Evolutionary conservation across 1,139 yeast species (phyloP).

Genomic region (Debaryomyces robertsiae): DNA sequence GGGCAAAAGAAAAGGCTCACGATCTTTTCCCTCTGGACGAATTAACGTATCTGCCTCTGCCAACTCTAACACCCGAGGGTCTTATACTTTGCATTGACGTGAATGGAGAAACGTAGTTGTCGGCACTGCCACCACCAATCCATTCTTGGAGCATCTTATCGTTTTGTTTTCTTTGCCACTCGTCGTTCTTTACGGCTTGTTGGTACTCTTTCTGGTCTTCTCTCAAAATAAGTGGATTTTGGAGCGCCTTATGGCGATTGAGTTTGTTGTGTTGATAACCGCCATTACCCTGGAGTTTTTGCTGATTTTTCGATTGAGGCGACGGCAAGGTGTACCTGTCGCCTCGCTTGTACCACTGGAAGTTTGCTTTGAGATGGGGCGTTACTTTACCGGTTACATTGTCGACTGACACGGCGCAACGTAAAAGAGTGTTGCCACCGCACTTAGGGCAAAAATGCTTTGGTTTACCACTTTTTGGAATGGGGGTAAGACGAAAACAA

Average conservation of each 20-base stretch:
- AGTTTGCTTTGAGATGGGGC: conserved; percentile 89
- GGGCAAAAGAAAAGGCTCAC: not conserved
- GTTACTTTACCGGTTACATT: conserved; percentile 77
- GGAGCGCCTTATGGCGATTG: conserved; percentile 55
- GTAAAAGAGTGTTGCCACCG: conserved; percentile 86
- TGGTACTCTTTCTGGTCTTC: conserved; percentile 96
- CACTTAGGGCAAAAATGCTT: conserved; percentile 95
- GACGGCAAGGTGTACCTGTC: conserved; percentile 73
- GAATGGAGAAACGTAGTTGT: conserved; percentile 88
- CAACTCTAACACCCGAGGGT: conserved; percentile 74
- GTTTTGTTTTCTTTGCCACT: conserved; percentile 84
- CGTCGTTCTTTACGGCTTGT: conserved; percentile 82
- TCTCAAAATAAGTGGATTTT: conserved; percentile 62
- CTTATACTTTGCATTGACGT: conserved; percentile 62
- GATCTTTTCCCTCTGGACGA: conserved; percentile 50
- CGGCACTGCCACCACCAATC: conserved; percentile 95
- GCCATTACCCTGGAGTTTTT: conserved; percentile 65
- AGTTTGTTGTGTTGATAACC: conserved; percentile 71
- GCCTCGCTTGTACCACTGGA: conserved; percentile 94
- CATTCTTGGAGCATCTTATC: conserved; percentile 85
- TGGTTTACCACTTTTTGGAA: conserved; percentile 74
- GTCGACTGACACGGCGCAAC: conserved; percentile 90
- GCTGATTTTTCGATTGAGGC: conserved; percentile 67
- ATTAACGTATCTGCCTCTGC: conserved; percentile 81
- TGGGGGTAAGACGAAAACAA: conserved; percentile 79